Evolutionary conservation across 2,329 filamentous ascomycete species (phyloP), one percentile per base, ranked within the genome.

Genomic region (Fusarium agapanthi): DNA sequence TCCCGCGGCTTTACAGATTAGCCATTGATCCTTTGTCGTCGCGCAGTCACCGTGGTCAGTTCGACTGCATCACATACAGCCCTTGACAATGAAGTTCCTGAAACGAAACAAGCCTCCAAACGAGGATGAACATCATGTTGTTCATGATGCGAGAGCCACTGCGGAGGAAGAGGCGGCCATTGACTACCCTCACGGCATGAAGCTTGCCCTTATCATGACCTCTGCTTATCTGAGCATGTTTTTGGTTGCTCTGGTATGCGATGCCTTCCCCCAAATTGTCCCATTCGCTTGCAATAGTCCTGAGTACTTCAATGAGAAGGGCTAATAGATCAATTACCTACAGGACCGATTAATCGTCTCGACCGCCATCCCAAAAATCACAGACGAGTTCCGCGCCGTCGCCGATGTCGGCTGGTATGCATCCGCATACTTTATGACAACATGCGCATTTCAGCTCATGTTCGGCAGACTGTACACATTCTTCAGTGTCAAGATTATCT

Each of bases 341-440:
- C 43, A 60, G 45, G 58, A 61, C 10, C 13, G 48, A 38, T 22
- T 61, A 6, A 87, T 87, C 58, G 82, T 87, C 24, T 84, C 83
- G 7, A 87, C 85, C 0, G 85, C 85, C 9, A 86, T 87, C 43
- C 86, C 86, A 3, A 83, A 83, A 44, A 87, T 88, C 67, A 87
- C 86, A 4, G 82, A 81, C 68, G 80, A 84, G 26, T 85, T 86
- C 75, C 77, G 83, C 35, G 79, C 82, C 40, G 80, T 87, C 11
- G 78, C 80, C 30, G 82, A 87, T 57, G 81, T 88, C 18, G 83
- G 84, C 15, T 89, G 88, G 88, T 89, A 89, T 71, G 86, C 86
- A 8, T 81, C 84, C 18, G 84, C 84, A 28, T 87, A 83, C 67
- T 84, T 86, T 63, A 76, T 86, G 57, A 83, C 82, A 10, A 69